Evolutionary conservation across 176 grass and related monocot species (phyloP).

Genomic region (barley (Hordeum vulgare)): DNA sequence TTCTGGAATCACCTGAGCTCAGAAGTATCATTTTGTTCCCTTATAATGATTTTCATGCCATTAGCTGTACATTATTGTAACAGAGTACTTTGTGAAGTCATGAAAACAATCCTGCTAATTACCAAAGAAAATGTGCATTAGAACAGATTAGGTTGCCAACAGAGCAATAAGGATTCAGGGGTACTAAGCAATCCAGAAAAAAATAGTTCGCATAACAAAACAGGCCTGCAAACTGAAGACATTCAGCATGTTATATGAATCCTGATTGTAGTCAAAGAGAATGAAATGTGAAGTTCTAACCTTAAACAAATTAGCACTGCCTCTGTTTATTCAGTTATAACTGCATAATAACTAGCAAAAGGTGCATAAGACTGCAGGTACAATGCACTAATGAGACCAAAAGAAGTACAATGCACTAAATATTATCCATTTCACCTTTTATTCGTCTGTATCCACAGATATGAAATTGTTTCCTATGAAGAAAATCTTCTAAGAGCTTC

Average conservation of each 20-base stretch:
- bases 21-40: not conserved
- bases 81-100: not conserved
- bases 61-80: not conserved
- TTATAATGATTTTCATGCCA: not conserved
- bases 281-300: not conserved
- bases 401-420: not conserved
- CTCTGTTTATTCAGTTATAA: not conserved
- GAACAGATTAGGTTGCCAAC: not conserved
- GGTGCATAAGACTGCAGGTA: not conserved
- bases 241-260: not conserved
- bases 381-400: not conserved
- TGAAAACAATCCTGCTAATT: not conserved
- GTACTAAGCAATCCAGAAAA: not conserved
- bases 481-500: not conserved
- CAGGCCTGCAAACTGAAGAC: not conserved
- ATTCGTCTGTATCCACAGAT: conserved; percentile 2
- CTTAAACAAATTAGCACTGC: not conserved
- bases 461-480: not conserved
- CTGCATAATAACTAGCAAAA: not conserved
- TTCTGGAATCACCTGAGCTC: not conserved
- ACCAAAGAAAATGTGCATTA: conserved; percentile 5
- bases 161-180: not conserved
- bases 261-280: not conserved
- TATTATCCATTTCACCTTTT: not conserved
- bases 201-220: not conserved